Evolutionary conservation across 345 rosid species (phyloP).

Genomic region (Ceriops decandra): DNA sequence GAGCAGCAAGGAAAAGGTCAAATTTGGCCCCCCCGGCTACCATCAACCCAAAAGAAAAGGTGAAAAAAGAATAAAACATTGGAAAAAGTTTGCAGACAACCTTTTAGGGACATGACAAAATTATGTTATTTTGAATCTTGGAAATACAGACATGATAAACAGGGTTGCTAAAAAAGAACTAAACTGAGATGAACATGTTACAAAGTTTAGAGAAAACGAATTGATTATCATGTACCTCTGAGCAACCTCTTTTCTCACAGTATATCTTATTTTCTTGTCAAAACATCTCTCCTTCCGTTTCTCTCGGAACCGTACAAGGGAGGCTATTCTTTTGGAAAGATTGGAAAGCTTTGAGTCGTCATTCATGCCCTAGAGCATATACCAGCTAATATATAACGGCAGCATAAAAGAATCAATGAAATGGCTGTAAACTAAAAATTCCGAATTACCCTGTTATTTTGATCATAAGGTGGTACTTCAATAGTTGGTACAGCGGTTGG

Average conservation of each 20-base stretch:
- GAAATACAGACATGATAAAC: not conserved
- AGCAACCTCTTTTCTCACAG: constrained; percentile 70
- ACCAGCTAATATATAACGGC: constrained; percentile 9
- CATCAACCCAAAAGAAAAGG: too few species aligned
- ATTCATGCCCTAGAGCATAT: constrained; percentile 35
- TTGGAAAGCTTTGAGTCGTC: constrained; percentile 50
- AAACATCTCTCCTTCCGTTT: constrained; percentile 76
- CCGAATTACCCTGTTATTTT: constrained; percentile 40
- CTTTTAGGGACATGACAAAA: too few species aligned
- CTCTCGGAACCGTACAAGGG: constrained; percentile 68
- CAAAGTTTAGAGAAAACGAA: not conserved
- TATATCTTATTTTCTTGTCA: constrained; percentile 73
- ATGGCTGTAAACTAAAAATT: not conserved
- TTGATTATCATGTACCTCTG: constrained; percentile 40
- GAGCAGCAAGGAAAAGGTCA: too few species aligned
- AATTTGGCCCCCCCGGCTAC: too few species aligned
- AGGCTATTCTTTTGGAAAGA: constrained; percentile 66
- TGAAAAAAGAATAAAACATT: too few species aligned
- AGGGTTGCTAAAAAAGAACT: not conserved
- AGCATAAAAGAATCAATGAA: not conserved
- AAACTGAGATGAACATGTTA: not conserved
- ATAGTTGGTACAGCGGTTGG: constrained; percentile 50
- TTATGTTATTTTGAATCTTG: not conserved
- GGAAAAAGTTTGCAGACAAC: too few species aligned
- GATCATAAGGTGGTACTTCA: constrained; percentile 47